phyloP scores from a whole-genome alignment of 225 moss, liverwort and hornwort species.

The Polytrichum commune region DNA sequence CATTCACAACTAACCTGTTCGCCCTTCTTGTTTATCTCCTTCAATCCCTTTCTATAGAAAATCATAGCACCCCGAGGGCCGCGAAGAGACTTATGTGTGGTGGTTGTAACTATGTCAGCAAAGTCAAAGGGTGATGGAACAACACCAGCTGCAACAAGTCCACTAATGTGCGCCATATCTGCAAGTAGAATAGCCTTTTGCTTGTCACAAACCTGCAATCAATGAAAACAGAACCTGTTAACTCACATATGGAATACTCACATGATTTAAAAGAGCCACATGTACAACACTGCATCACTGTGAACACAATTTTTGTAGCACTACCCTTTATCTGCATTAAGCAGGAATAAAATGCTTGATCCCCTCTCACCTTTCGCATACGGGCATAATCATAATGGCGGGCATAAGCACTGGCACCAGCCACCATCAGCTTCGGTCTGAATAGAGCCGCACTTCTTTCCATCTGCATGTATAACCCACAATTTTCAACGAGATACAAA shows the following conservation, averaged over 20 bases:
- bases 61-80: slow-evolving; percentile 77
- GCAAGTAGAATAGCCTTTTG: slow-evolving; percentile 65
- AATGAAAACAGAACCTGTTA: background rate
- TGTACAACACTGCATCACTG: too few relatives aligned
- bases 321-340: too few relatives aligned
- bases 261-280: too few relatives aligned
- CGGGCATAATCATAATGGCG: slow-evolving; percentile 67
- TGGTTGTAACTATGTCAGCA: slow-evolving; percentile 71
- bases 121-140: slow-evolving; percentile 70
- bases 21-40: slow-evolving; percentile 63
- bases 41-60: slow-evolving; percentile 66
- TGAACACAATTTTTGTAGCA: too few relatives aligned
- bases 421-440: slow-evolving; percentile 70
- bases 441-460: slow-evolving; percentile 52
- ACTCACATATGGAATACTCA: too few relatives aligned
- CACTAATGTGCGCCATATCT: slow-evolving; percentile 81
- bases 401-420: slow-evolving; percentile 68
- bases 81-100: slow-evolving; percentile 73
- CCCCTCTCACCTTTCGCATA: slow-evolving; percentile 40
- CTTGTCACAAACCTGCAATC: slow-evolving; percentile 57
- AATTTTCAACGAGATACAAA: background rate
- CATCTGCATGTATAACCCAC: slow-evolving; percentile 24
- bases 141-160: slow-evolving; percentile 68
- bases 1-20: slow-evolving; percentile 30
- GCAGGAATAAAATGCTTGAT: too few relatives aligned